Base-by-base conservation (phyloP, 78 protist genomes). In the Dictyostelium intermedium region DNA sequence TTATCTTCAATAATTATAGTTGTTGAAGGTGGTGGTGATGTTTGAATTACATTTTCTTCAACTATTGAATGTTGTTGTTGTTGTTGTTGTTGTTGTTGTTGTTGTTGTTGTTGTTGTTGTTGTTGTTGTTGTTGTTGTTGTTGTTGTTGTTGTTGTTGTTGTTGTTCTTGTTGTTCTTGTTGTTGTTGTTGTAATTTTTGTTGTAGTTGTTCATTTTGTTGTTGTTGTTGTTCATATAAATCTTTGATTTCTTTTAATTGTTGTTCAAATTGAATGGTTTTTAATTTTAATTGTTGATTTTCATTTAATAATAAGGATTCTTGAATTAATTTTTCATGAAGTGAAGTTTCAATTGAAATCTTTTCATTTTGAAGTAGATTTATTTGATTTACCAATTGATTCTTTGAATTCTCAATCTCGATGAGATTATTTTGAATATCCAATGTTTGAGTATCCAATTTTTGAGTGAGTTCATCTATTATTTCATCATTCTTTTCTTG, bases 201-300 rank as follows among this genome's bases (percentile, higher is more conserved):
- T 34, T 70, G 41, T 70, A 32, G 78, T 4, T 32, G 35, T 70
- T n/a, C 63, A 5, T 14, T 35, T 77, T 41, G 32, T n/a, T 32
- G n/a, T 77, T n/a, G 56, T 16, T 25, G n/a, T 77, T n/a, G 56
- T 16, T 25, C 30, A 5, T 77, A 23, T 23, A 77, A 6, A 37
- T 39, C 61, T 77, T 41, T 43, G 23, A 77, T 27, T 77, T 77
- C 23, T 5, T 77, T 80, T 78, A 35, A 78, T 78, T 43, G 53
- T 7, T 78, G 60, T 45, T 78, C 56, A 8, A 78, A 78, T 43
- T 78, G 37, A 37, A 6, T 23, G n/a, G 25, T 25, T 78, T 78
- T 27, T 34, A 25, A 27, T 78, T 78, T 78, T 78, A 78, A 78
- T 78, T 43, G 53, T 45, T 78, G 63, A 78, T 43, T 78, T 78